Conservation (phyloP, 192 early-diverging fungal genomes). For the Umbelopsis sp. region DNA sequence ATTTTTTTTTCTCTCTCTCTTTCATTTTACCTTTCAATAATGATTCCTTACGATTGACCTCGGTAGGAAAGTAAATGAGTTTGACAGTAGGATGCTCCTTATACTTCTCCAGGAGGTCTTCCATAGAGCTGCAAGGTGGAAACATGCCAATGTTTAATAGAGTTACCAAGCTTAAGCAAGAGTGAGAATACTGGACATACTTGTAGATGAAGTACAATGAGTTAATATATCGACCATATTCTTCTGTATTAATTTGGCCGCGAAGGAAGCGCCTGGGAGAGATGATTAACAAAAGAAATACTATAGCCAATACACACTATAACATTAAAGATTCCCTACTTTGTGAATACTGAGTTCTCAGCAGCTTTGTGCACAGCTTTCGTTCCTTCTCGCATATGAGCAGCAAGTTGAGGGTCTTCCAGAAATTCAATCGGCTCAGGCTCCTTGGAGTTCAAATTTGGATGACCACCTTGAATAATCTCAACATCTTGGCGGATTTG, state of each 20-base stretch:
- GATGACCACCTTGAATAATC: neutral
- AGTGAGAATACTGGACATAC: conserved; percentile 22
- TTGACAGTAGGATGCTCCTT: conserved; percentile 48
- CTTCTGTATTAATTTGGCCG: conserved; percentile 46
- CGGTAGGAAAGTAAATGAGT: conserved; percentile 53
- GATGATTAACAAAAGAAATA: neutral
- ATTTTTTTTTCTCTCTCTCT: too few relatives aligned
- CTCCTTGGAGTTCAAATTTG: neutral
- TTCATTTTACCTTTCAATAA: conserved; percentile 41
- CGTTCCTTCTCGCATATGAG: conserved; percentile 56
- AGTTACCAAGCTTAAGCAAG: neutral
- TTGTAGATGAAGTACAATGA: conserved; percentile 54
- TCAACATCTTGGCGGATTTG: neutral
- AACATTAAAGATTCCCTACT: conserved; percentile 33
- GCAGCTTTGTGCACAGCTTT: conserved; percentile 52
- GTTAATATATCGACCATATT: conserved; percentile 53
- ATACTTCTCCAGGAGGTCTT: conserved; percentile 47
- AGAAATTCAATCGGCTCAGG: neutral
- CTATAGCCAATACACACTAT: neutral
- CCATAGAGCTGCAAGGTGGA: conserved; percentile 40
- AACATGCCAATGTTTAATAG: neutral
- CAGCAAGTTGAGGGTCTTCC: conserved; percentile 45
- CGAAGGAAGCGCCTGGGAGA: conserved; percentile 48
- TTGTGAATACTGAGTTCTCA: conserved; percentile 53
- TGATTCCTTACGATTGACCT: conserved; percentile 43